Percentiles rank a stretch among this genome's conserved stretches.
Conservation (phyloP, 305 asterid genomes). For the Euphrasia arctica region DNA sequence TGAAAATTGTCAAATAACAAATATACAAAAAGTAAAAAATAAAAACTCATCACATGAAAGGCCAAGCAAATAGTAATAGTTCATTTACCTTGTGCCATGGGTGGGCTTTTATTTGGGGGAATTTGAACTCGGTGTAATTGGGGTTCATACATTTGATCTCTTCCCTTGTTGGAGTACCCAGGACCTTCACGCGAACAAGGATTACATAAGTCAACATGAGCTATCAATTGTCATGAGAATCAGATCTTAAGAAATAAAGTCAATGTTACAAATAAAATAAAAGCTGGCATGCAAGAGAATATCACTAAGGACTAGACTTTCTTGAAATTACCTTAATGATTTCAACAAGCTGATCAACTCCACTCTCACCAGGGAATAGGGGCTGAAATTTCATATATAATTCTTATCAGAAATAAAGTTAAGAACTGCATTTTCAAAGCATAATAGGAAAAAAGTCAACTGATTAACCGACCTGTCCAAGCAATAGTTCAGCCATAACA, state of each 20-base stretch:
- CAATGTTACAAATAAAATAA: background rate
- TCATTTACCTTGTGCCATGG: constrained; percentile 77
- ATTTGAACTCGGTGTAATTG: constrained; percentile 64
- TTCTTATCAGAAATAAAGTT: constrained; percentile 21
- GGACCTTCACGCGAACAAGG: constrained; percentile 39
- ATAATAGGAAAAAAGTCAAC: background rate
- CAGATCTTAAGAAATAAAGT: background rate
- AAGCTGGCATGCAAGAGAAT: background rate
- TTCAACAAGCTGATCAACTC: constrained; percentile 80
- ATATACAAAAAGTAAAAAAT: background rate
- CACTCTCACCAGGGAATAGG: constrained; percentile 77
- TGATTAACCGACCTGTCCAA: constrained; percentile 59
- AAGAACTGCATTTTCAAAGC: constrained; percentile 12
- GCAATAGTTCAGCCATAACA: constrained; percentile 71
- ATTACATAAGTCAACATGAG: constrained; percentile 12
- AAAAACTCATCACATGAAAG: background rate
- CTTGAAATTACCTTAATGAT: constrained; percentile 56
- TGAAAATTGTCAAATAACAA: constrained; percentile 19
- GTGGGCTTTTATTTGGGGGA: constrained; percentile 70
- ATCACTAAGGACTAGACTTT: constrained; percentile 6
- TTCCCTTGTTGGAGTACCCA: constrained; percentile 83
- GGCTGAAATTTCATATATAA: constrained; percentile 45
- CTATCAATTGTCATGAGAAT: constrained; percentile 1
- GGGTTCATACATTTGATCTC: constrained; percentile 85
- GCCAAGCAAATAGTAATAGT: background rate